Evolutionary conservation across 2,329 filamentous ascomycete genomes (phyloP), one percentile per base, ranked within the genome.

Genomic region (Pestalotiopsis sp.): DNA sequence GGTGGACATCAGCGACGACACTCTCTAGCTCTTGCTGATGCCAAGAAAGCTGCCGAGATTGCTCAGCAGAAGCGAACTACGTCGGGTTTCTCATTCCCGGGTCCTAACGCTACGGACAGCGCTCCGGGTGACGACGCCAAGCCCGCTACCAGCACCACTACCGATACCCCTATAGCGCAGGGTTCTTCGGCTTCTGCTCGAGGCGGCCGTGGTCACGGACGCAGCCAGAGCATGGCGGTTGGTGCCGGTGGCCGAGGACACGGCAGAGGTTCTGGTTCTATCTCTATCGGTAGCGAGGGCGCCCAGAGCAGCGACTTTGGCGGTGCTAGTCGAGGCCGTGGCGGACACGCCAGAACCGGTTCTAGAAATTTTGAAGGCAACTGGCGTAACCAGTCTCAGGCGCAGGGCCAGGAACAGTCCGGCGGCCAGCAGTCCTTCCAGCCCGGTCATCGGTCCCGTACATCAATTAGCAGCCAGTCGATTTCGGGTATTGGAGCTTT

Each of bases 341-440:
- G 71, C 57, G 92, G 93, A 68, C 96, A 99, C 79, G 91, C 89
- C 72, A 90, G 96, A 71, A 92, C 91, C 39, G 89, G 89, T 12
- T 99, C 96, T 27, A 91, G 96, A 72, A 99, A 98, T 82, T 98
- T 98, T 77, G 96, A 99, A 74, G 91, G 95, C 76, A 99, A 99
- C 82, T 99, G 96, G 96, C 93, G 96, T 76, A 97, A 94, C 77
- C 95, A 93, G 74, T 77, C 77, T 73, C 85, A 87, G 72, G 86
- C 87, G 76, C 91, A 93, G 81, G 89, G 90, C 72, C 92, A 93
- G 78, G 91, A 92, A 67, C 83, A 84, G 75, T 66, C 79, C 57
- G 78, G 75, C 67, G 86, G 85, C 75, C 91, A 89, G 79, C 88
- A 90, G 79, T 88, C 89, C 67, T 98, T 98, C 86, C 95, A 98